Base-by-base conservation (phyloP, 441 rosid species). In the Erodium trifolium region DNA sequence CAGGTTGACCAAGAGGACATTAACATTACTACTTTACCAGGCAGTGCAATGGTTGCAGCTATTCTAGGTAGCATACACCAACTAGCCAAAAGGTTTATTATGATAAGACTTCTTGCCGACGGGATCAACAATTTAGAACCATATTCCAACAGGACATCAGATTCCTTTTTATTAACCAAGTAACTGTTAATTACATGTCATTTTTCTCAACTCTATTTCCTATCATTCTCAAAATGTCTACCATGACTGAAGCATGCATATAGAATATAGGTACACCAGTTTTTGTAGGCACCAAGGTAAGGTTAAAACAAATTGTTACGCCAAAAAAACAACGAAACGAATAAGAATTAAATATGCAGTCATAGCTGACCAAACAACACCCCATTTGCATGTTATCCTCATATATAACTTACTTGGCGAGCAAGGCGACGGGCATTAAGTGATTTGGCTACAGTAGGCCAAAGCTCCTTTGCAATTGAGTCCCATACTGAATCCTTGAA, bases 401-500 rank as follows among this genome's bases (percentile, higher is more conserved):
- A 10, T 63, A 69, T 29, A 53, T 12, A 71, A 55, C 88, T 75
- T 84, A 93, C 97, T 65, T 90, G 93, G 76, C 81, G 89, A 69
- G 96, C 97, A 74, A 91, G 90, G 31, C 90, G 96, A 74, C 72
- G 70, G 34, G 87, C 63, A 76, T 83, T 80, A 72, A 94, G 89
- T 23, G 84, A 85, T 78, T 70, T 80, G 78, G 97, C 93, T 74
- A 91, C 70, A 57, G 78, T 59, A 67, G 86, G 81, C 97, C 97
- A 90, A 72, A 94, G 87, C 73, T 90, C 96, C 67, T 83, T 80
- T 66, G 86, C 82, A 60, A 88, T 75, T 59, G 83, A 82, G 72
- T 84, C 82, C 99, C 97, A 91, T 29, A 79, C 68, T 69, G 87
- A 92, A 82, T 94, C 97, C 78, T 71, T 84, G 79, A 94, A 90